These are phyloP conservation scores for Gryganskiella cystojenkinii DNA, from an alignment of 192 early-diverging fungal genomes.

Conservation along the genomic window DNA sequence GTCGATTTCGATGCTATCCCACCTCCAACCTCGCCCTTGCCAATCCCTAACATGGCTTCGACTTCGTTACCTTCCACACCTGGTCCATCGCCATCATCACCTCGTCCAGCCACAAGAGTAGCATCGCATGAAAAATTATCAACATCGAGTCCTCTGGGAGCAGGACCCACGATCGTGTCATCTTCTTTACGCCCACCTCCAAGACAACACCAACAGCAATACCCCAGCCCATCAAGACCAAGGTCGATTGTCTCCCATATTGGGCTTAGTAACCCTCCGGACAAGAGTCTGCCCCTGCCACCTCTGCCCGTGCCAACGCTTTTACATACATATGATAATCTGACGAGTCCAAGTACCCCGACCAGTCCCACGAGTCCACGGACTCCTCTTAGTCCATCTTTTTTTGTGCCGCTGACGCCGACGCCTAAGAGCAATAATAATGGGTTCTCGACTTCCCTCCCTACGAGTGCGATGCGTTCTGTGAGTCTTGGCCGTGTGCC, in stretches of 20 bases:
- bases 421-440: conserved; percentile 1
- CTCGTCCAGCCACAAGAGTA: conserved; percentile 28
- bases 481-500: too few species aligned
- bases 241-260: conserved; percentile 37
- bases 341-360: conserved; percentile 25
- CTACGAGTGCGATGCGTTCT: neutral
- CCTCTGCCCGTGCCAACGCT: conserved; percentile 35
- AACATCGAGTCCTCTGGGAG: neutral
- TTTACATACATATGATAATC: conserved; percentile 32
- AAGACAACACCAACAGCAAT: too few species aligned
- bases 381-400: conserved; percentile 11
- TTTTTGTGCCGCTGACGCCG: neutral
- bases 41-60: conserved; percentile 10
- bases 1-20: conserved; percentile 37
- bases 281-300: conserved; percentile 40
- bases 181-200: conserved; percentile 37
- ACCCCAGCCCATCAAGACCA: too few species aligned
- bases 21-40: conserved; percentile 38
- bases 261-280: conserved; percentile 33
- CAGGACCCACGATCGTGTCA: neutral
- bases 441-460: conserved; percentile 13
- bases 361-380: conserved; percentile 42
- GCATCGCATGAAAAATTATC: conserved; percentile 11
- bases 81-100: neutral
- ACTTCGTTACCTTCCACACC: neutral